These are phyloP conservation scores for Eucalyptus pauciflora DNA, from an alignment of 345 rosid genomes.

Conservation along the genomic window DNA sequence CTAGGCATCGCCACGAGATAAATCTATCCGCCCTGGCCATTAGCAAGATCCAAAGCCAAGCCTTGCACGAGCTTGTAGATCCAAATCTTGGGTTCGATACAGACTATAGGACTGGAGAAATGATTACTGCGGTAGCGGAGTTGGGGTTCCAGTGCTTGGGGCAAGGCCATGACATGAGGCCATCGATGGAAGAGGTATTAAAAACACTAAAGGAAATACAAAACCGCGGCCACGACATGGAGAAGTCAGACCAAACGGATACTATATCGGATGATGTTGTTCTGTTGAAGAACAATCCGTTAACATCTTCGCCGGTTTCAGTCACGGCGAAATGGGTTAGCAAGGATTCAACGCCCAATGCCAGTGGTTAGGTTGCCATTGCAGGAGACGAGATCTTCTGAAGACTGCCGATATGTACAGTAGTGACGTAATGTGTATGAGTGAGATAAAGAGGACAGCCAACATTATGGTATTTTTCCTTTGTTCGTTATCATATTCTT, in stretches of 20 bases:
- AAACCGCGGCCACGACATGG: slow-evolving; percentile 3
- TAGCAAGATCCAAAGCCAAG: slow-evolving; percentile 52
- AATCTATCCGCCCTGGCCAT: slow-evolving; percentile 71
- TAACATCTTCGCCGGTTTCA: slow-evolving; percentile 34
- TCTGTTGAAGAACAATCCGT: slow-evolving; percentile 24
- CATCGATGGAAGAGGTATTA: slow-evolving; percentile 47
- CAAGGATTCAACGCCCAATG: slow-evolving; percentile 11
- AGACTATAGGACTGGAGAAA: slow-evolving; percentile 26
- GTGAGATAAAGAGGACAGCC: neutral
- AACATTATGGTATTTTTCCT: neutral
- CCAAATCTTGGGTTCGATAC: slow-evolving; percentile 53
- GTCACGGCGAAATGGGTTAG: slow-evolving; percentile 46
- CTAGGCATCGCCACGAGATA: slow-evolving; percentile 68
- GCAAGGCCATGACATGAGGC: slow-evolving; percentile 54
- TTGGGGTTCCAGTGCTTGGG: slow-evolving; percentile 82
- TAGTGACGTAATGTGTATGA: neutral
- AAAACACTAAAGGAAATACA: slow-evolving; percentile 32
- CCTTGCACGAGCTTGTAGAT: slow-evolving; percentile 67
- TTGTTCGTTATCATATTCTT: neutral
- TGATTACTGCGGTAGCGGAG: slow-evolving; percentile 65
- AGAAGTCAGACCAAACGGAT: slow-evolving; percentile 5
- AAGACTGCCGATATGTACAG: neutral
- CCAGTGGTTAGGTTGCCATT: slow-evolving; percentile 1
- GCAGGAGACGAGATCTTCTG: neutral
- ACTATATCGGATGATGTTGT: slow-evolving; percentile 18